Percentiles rank a stretch among this genome's conserved stretches.
Evolutionary conservation across 164 flowering plant species (phyloP).

Genomic region (Protea cynaroides): DNA sequence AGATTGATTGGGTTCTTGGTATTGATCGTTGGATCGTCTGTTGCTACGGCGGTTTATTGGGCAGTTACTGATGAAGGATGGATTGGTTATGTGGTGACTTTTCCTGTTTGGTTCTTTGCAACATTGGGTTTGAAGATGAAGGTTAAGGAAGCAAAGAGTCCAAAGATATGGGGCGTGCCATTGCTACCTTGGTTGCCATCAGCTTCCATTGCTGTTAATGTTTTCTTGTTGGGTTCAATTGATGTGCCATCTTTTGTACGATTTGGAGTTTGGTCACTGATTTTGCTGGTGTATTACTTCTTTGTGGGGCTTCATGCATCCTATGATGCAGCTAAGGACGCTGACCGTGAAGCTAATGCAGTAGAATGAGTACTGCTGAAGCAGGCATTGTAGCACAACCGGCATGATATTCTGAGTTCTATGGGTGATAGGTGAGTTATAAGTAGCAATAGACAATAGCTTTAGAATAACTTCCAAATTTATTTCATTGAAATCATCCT

Average conservation of each 20-base stretch:
- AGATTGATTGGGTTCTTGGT: slow-evolving; percentile 22
- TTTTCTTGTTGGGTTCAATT: slow-evolving; percentile 32
- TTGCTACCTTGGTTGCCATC: slow-evolving; percentile 35
- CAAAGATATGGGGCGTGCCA: slow-evolving; percentile 33
- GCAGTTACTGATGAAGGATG: slow-evolving; percentile 15
- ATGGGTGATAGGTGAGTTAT: slow-evolving; percentile 14
- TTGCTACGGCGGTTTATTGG: slow-evolving; percentile 22
- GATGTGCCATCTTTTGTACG: slow-evolving; percentile 25
- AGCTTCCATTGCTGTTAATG: slow-evolving; percentile 22
- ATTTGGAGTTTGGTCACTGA: slow-evolving; percentile 20
- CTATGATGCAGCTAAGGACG: slow-evolving; percentile 1
- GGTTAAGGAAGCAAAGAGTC: slow-evolving; percentile 21
- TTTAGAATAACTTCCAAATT: too few species aligned
- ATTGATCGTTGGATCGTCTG: slow-evolving; percentile 21
- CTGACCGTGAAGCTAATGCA: too few species aligned
- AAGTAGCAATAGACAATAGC: too few species aligned
- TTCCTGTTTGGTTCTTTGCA: slow-evolving; percentile 22
- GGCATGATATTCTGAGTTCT: too few species aligned
- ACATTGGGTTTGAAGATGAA: slow-evolving; percentile 20
- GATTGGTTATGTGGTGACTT: slow-evolving; percentile 18
- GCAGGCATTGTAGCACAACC: too few species aligned
- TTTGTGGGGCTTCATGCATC: slow-evolving; percentile 10
- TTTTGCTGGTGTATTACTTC: slow-evolving; percentile 23
- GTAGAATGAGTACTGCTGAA: too few species aligned
- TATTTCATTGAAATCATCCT: too few species aligned